phyloP scores from a whole-genome alignment of 2,329 filamentous ascomycete genomes.

The Cladobotryum mycophilum region DNA sequence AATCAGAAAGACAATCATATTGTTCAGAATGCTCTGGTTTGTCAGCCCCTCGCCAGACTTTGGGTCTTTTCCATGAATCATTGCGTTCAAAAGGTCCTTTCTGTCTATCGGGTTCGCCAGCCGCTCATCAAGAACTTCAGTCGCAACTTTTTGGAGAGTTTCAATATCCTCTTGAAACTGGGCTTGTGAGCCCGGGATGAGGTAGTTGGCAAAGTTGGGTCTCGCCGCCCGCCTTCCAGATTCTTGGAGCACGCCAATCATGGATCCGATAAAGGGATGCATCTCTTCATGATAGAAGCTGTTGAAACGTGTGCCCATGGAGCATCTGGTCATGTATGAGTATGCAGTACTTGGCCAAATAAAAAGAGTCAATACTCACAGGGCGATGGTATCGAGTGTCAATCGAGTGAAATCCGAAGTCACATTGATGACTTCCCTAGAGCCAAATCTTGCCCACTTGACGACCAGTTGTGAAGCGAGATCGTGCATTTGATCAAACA shows the following conservation, averaged over 20 bases:
- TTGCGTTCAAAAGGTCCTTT: neutral
- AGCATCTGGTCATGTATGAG: conserved; percentile 19
- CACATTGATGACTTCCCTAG: conserved; percentile 41
- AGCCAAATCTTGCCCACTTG: conserved; percentile 26
- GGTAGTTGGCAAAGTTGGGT: conserved; percentile 4
- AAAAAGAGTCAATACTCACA: conserved; percentile 30
- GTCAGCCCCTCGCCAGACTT: conserved; percentile 49
- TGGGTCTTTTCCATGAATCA: conserved; percentile 1
- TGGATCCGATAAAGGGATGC: conserved; percentile 16
- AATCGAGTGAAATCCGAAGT: conserved; percentile 57
- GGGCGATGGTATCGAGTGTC: conserved; percentile 55
- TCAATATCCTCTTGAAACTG: conserved; percentile 5
- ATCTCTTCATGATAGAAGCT: conserved; percentile 43
- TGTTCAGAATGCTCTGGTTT: conserved; percentile 55
- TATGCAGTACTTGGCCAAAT: too few relatives aligned
- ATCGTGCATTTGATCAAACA: too few relatives aligned
- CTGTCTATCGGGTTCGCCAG: neutral
- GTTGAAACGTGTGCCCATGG: conserved; percentile 56
- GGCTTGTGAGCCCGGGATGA: neutral
- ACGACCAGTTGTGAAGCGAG: conserved; percentile 3
- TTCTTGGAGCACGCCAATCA: conserved; percentile 7
- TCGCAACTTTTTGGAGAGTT: neutral
- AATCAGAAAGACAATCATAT: conserved; percentile 65
- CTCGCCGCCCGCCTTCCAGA: conserved; percentile 1
- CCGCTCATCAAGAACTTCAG: conserved; percentile 3